Evolutionary conservation across 192 early-diverging fungal genomes (phyloP).

Genomic region (Coemansia sp.): DNA sequence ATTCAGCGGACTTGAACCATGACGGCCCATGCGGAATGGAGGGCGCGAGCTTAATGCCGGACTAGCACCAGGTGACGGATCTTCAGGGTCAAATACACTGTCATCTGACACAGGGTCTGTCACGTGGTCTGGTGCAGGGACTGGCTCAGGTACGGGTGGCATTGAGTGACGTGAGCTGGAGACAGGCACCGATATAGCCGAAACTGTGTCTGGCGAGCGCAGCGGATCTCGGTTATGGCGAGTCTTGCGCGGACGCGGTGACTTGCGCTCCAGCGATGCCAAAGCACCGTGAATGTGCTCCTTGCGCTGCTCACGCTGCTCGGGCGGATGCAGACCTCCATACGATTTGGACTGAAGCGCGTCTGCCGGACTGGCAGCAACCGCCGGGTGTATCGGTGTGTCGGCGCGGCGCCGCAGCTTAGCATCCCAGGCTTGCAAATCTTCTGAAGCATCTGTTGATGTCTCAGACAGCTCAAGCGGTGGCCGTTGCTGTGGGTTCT

Average conservation of each 20-base stretch:
- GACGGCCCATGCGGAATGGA: constrained; percentile 48
- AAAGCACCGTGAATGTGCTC: constrained; percentile 25
- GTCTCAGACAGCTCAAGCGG: constrained; percentile 20
- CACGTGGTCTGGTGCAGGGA: neutral
- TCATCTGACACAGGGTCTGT: neutral
- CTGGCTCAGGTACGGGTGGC: neutral
- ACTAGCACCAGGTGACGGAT: neutral
- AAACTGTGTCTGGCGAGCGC: neutral
- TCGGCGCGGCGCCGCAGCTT: constrained; percentile 32
- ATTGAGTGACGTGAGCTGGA: neutral
- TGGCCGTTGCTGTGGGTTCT: constrained; percentile 26
- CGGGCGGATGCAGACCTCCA: constrained; percentile 28
- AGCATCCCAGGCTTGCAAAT: constrained; percentile 27
- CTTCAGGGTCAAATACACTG: neutral
- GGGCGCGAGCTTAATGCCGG: constrained; percentile 11
- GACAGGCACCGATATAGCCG: neutral
- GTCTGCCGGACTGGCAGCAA: constrained; percentile 25
- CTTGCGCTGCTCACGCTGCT: constrained; percentile 14
- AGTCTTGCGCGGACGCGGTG: constrained; percentile 19
- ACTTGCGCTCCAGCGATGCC: constrained; percentile 36
- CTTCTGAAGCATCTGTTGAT: neutral
- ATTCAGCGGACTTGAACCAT: constrained; percentile 53
- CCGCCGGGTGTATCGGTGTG: constrained; percentile 10
- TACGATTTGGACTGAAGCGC: constrained; percentile 37
- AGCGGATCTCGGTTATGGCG: constrained; percentile 31